Percentiles rank a stretch among this genome's conserved stretches.
phyloP scores from a whole-genome alignment of 177 flowering plant species.

The Vitis hybrid region DNA sequence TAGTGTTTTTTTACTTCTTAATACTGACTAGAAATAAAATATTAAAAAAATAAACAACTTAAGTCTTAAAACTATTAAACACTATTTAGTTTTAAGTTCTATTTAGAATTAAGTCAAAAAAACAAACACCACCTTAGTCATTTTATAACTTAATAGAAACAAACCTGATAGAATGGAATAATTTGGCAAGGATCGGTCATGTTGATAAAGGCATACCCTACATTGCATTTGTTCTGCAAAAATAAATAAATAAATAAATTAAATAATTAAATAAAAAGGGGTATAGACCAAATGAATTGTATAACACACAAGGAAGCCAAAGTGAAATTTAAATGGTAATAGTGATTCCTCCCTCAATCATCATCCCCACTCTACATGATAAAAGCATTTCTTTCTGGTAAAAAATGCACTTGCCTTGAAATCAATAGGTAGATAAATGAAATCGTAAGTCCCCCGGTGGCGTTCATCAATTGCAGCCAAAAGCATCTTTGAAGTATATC shows the following conservation, averaged over 20 bases:
- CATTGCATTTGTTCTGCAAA: slow-evolving; percentile 86
- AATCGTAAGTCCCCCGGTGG: slow-evolving; percentile 80
- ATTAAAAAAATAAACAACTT: too few relatives aligned
- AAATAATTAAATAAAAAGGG: background rate
- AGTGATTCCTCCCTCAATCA: background rate
- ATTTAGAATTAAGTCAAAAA: too few relatives aligned
- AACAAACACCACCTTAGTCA: too few relatives aligned
- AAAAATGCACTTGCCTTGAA: slow-evolving; percentile 58
- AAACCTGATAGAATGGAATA: slow-evolving; percentile 70
- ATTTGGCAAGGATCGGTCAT: slow-evolving; percentile 70
- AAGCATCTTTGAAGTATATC: slow-evolving; percentile 95
- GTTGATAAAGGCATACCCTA: slow-evolving; percentile 91
- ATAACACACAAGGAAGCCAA: background rate
- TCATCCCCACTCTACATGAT: background rate
- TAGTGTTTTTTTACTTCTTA: too few relatives aligned
- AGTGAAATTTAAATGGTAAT: background rate
- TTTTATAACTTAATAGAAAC: slow-evolving; percentile 5
- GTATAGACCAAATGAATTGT: slow-evolving; percentile 10
- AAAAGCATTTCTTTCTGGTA: background rate
- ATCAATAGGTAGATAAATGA: slow-evolving; percentile 86
- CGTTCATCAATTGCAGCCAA: slow-evolving; percentile 85
- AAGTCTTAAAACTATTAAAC: too few relatives aligned
- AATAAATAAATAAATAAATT: background rate
- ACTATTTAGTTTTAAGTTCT: too few relatives aligned
- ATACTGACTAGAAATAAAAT: too few relatives aligned